Evolutionary conservation across 148 eudicot species (phyloP).

Genomic region (Dianthus caryophyllus): DNA sequence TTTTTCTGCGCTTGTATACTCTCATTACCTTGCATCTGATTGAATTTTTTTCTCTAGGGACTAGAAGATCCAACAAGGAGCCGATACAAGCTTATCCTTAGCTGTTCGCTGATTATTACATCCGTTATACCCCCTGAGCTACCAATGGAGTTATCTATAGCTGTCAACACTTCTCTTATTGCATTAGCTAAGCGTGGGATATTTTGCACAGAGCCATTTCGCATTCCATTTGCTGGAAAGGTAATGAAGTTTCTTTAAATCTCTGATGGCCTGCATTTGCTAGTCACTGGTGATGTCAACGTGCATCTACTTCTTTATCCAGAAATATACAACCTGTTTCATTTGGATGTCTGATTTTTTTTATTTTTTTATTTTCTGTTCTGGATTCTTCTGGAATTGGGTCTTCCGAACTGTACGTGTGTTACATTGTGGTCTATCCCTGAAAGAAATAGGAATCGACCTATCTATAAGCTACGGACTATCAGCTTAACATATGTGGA

Average conservation of each 20-base stretch:
- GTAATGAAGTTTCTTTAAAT: conserved; percentile 31
- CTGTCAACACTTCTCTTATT: conserved; percentile 97
- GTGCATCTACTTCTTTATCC: neutral
- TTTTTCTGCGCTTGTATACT: conserved; percentile 2
- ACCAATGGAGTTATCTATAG: conserved; percentile 98
- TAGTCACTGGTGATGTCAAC: neutral
- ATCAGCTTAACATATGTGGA: neutral
- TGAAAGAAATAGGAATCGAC: neutral
- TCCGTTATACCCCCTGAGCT: conserved; percentile 98
- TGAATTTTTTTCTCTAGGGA: conserved; percentile 47
- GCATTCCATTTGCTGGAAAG: conserved; percentile 99
- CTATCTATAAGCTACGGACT: no score
- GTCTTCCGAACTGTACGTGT: neutral
- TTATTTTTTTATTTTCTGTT: neutral
- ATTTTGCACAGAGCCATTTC: conserved; percentile 95
- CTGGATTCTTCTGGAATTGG: neutral
- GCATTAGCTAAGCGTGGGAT: conserved; percentile 89
- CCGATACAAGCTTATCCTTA: conserved; percentile 89
- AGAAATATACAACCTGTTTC: neutral
- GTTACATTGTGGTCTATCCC: neutral
- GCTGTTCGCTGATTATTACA: conserved; percentile 93
- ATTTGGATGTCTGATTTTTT: neutral
- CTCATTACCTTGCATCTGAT: conserved; percentile 16
- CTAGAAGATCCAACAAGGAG: conserved; percentile 97
- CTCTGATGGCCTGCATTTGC: neutral